Percentiles rank a stretch among this genome's conserved stretches.
Evolutionary conservation across 768 basidiomycete species (phyloP).

Genomic region (Tricholoma terreum): DNA sequence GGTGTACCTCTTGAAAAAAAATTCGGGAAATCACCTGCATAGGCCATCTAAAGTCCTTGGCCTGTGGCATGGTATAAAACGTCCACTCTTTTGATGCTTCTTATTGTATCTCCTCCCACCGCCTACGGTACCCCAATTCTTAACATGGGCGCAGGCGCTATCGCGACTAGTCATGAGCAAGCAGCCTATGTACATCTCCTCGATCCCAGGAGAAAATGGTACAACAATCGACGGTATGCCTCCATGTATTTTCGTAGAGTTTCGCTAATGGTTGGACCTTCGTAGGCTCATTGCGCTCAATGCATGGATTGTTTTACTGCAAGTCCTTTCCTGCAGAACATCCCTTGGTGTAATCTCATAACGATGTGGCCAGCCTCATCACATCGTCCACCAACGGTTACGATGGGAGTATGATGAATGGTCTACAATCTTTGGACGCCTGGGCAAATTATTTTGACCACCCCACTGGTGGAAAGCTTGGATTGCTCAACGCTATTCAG

Average conservation of each 20-base stretch:
- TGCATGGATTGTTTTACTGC: constrained; percentile 69
- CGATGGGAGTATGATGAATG: constrained; percentile 81
- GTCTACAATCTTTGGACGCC: constrained; percentile 62
- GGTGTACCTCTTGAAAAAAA: constrained; percentile 46
- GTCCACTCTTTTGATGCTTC: constrained; percentile 21
- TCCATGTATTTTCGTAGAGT: background rate
- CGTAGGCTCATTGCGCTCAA: constrained; percentile 59
- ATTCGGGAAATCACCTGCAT: constrained; percentile 30
- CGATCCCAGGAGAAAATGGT: constrained; percentile 70
- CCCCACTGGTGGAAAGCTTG: constrained; percentile 56
- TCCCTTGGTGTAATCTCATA: background rate
- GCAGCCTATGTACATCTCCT: constrained; percentile 51
- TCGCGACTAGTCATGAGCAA: constrained; percentile 28
- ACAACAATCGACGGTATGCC: constrained; percentile 64
- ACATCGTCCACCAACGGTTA: constrained; percentile 76
- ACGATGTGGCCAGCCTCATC: constrained; percentile 46
- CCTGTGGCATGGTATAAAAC: constrained; percentile 27
- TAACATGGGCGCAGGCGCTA: constrained; percentile 57
- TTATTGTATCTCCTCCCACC: constrained; percentile 30
- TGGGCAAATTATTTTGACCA: constrained; percentile 62
- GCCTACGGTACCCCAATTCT: constrained; percentile 19
- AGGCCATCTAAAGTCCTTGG: constrained; percentile 17
- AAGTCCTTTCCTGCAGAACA: constrained; percentile 15
- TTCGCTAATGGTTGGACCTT: background rate
- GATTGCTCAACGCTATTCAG: constrained; percentile 74